Percentiles rank a stretch among this genome's conserved stretches.
phyloP scores from a whole-genome alignment of 2,329 filamentous ascomycete species.

The Colletotrichum phormii region DNA sequence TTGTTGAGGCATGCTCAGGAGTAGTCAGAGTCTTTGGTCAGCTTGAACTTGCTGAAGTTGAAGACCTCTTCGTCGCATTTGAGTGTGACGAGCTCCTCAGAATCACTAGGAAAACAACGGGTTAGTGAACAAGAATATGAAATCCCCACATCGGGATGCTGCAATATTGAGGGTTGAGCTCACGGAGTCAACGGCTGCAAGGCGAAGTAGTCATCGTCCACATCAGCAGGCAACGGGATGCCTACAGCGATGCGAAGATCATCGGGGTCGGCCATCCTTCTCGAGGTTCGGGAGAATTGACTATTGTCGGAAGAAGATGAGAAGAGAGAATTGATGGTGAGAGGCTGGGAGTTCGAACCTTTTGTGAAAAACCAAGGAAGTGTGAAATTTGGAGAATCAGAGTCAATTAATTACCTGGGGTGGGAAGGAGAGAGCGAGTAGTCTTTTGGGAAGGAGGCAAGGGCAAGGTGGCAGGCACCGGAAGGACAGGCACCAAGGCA shows the following conservation, averaged over 20 bases:
- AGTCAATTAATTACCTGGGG: too few relatives aligned
- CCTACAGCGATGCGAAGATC: not conserved
- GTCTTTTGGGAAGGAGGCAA: not conserved
- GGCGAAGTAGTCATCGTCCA: too few relatives aligned
- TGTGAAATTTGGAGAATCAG: not conserved
- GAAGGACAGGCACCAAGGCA: not conserved
- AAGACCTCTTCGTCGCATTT: not conserved
- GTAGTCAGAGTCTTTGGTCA: not conserved
- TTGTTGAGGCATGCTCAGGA: not conserved
- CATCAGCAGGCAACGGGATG: not conserved
- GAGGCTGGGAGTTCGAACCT: not conserved
- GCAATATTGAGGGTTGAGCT: too few relatives aligned
- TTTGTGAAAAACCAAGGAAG: not conserved
- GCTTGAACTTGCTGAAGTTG: not conserved
- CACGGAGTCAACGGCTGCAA: too few relatives aligned
- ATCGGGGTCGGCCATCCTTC: not conserved
- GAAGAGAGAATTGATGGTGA: not conserved
- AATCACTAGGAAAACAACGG: not conserved
- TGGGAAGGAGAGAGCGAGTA: not conserved
- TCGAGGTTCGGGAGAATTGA: not conserved
- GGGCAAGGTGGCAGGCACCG: too few relatives aligned
- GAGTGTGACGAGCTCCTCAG: not conserved
- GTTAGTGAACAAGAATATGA: not conserved
- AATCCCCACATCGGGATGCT: not conserved
- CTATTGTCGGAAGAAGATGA: not conserved